Conservation (phyloP, 2,329 filamentous ascomycete species). For the Penicillium sp. region DNA sequence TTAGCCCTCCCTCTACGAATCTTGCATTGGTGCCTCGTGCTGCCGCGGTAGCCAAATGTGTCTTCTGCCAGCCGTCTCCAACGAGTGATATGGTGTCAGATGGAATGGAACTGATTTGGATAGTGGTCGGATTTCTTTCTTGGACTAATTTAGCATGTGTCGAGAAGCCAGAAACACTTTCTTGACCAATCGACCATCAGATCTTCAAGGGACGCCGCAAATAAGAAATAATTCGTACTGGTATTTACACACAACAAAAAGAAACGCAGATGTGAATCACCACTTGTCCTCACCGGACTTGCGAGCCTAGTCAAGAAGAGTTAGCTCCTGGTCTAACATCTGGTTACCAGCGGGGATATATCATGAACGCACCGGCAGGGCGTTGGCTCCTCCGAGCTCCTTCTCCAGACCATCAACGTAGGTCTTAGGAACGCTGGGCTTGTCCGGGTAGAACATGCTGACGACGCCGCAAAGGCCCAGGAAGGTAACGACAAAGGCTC, state of each 20-base stretch:
- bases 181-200: slow-evolving; percentile 20
- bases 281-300: slow-evolving; percentile 39
- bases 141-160: slow-evolving; percentile 13
- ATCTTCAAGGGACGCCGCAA: slow-evolving; percentile 31
- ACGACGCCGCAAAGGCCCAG: slow-evolving; percentile 66
- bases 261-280: slow-evolving; percentile 28
- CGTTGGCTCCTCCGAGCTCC: slow-evolving; percentile 70
- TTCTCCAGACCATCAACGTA: slow-evolving; percentile 68
- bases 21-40: neutral
- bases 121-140: slow-evolving; percentile 13
- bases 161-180: slow-evolving; percentile 13
- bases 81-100: neutral
- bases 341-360: neutral
- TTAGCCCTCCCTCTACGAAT: neutral
- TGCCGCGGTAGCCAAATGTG: neutral
- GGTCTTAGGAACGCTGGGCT: slow-evolving; percentile 64
- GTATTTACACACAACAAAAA: slow-evolving; percentile 40
- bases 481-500: slow-evolving; percentile 63
- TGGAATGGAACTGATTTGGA: neutral
- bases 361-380: slow-evolving; percentile 58
- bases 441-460: slow-evolving; percentile 69
- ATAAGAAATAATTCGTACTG: slow-evolving; percentile 33
- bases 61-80: neutral
- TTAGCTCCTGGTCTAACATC: neutral
- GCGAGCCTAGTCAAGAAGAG: slow-evolving; percentile 31